Evolutionary conservation across 106 monocot species (phyloP).

Genomic region (Apostasia ramifera): DNA sequence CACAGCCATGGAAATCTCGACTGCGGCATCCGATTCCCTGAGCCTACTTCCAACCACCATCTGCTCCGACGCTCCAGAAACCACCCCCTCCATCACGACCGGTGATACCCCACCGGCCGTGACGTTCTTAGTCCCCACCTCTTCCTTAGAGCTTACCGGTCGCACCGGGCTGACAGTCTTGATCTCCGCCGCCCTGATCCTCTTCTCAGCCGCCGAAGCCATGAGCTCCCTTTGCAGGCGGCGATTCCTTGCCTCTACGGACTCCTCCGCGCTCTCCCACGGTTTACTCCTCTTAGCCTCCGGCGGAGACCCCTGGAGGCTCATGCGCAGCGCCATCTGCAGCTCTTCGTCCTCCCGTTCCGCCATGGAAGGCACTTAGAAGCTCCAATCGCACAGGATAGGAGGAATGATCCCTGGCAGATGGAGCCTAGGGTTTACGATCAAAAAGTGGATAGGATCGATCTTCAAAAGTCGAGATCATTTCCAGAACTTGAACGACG

Average conservation of each 20-base stretch:
- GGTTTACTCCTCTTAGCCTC: constrained; percentile 94
- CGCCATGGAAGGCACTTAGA: constrained; percentile 24
- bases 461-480: not conserved
- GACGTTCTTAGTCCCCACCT: not conserved
- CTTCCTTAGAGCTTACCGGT: constrained; percentile 8
- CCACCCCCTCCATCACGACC: constrained; percentile 3
- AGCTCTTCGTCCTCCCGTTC: constrained; percentile 91
- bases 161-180: constrained; percentile 2
- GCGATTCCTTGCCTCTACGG: constrained; percentile 52
- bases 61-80: not conserved
- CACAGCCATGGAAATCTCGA: constrained; percentile 30
- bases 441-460: not conserved
- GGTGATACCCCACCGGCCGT: not conserved
- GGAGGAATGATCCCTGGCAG: not conserved
- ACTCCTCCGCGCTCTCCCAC: constrained; percentile 45
- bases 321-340: constrained; percentile 96
- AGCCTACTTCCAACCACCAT: constrained; percentile 6
- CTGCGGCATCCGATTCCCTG: constrained; percentile 20
- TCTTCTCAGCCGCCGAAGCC: constrained; percentile 95
- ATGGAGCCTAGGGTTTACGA: not conserved
- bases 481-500: not conserved
- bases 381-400: not conserved
- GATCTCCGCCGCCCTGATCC: constrained; percentile 38
- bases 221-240: constrained; percentile 77
- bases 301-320: constrained; percentile 74